Percentiles rank a stretch among this genome's conserved stretches.
phyloP scores from a whole-genome alignment of 768 basidiomycete genomes.

The Tricholoma terreum region DNA sequence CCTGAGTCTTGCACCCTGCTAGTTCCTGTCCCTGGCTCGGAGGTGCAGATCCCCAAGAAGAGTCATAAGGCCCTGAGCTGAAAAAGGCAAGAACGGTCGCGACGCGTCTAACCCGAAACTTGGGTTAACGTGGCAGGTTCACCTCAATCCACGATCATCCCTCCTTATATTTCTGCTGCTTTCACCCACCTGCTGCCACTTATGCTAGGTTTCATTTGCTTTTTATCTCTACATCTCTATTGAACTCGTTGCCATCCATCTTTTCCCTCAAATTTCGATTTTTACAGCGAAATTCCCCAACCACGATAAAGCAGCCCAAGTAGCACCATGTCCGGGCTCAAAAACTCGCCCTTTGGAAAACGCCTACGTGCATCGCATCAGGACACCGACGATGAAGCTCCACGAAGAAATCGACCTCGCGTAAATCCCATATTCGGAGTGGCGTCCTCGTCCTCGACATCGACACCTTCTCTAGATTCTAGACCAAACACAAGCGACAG shows the following conservation, averaged over 20 bases:
- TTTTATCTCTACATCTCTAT: neutral
- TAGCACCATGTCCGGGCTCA: slow-evolving; percentile 64
- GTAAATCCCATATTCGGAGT: slow-evolving; percentile 54
- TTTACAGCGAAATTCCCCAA: neutral
- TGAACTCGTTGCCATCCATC: neutral
- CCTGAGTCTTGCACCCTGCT: too few relatives aligned
- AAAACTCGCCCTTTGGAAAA: slow-evolving; percentile 84
- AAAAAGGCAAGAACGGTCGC: neutral
- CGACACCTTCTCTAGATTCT: slow-evolving; percentile 57
- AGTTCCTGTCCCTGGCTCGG: too few relatives aligned
- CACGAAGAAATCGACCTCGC: slow-evolving; percentile 49
- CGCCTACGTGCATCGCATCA: slow-evolving; percentile 71
- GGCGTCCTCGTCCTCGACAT: slow-evolving; percentile 26
- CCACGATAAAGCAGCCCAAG: neutral
- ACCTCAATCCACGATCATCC: neutral
- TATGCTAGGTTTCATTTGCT: slow-evolving; percentile 3
- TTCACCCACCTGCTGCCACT: slow-evolving; percentile 3
- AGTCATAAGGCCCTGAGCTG: too few relatives aligned
- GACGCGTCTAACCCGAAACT: neutral
- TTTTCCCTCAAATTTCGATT: neutral
- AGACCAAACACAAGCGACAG: slow-evolving; percentile 54
- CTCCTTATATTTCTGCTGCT: neutral
- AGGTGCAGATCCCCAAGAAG: too few relatives aligned
- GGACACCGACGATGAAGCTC: slow-evolving; percentile 55
- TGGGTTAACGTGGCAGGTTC: neutral